Conservation (phyloP, 441 rosid genomes). For the Melastoma candidum region DNA sequence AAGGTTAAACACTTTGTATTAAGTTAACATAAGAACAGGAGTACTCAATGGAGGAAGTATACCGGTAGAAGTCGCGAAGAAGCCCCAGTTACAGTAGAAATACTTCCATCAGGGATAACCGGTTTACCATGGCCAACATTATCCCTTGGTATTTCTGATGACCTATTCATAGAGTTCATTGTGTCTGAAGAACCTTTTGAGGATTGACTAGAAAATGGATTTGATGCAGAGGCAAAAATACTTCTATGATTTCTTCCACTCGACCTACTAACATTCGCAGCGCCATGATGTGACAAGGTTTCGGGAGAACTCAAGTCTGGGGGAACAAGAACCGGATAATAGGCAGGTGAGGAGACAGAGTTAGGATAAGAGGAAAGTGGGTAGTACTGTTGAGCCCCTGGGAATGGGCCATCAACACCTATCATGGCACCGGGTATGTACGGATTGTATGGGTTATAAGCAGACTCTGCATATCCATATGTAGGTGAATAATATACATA, state of each 20-base stretch:
- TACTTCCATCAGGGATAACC: slow-evolving; percentile 27
- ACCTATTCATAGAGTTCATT: slow-evolving; percentile 30
- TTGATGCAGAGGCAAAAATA: slow-evolving; percentile 37
- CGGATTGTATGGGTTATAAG: slow-evolving; percentile 87
- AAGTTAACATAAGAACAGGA: too few relatives aligned
- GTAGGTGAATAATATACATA: slow-evolving; percentile 74
- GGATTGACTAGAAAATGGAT: slow-evolving; percentile 31
- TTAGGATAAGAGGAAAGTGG: slow-evolving; percentile 55
- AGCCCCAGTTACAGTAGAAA: slow-evolving; percentile 28
- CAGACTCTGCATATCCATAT: slow-evolving; percentile 78
- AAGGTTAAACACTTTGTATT: too few relatives aligned
- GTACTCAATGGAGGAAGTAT: neutral
- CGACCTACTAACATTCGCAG: slow-evolving; percentile 24
- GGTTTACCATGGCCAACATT: slow-evolving; percentile 36
- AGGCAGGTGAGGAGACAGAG: slow-evolving; percentile 44
- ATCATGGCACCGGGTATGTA: slow-evolving; percentile 77
- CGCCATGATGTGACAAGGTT: slow-evolving; percentile 34
- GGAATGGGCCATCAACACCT: slow-evolving; percentile 50
- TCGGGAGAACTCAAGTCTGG: slow-evolving; percentile 44
- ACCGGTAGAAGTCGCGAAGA: slow-evolving; percentile 46
- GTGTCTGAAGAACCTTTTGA: slow-evolving; percentile 33
- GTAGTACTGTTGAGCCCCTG: slow-evolving; percentile 62
- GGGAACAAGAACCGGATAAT: slow-evolving; percentile 44
- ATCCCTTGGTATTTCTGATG: slow-evolving; percentile 33
- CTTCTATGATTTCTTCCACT: slow-evolving; percentile 41